A percentile compares a stretch with the other conserved stretches of the same genome.
These are phyloP conservation scores for Solanum hybrid DNA, from an alignment of 305 asterid genomes.

Conservation along the genomic window DNA sequence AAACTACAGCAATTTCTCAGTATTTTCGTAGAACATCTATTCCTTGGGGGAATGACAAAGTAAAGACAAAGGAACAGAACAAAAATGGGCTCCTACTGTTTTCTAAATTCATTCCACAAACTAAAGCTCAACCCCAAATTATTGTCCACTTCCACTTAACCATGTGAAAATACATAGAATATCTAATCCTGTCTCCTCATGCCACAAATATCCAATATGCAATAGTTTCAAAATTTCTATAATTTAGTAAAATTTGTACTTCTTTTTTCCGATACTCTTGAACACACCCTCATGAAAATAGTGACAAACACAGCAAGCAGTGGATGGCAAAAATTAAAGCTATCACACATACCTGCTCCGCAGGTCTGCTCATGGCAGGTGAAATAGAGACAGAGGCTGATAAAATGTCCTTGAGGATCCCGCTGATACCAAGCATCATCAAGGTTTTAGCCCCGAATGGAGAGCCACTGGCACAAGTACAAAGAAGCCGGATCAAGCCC, in stretches of 20 bases:
- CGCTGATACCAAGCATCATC: constrained; percentile 87
- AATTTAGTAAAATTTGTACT: not conserved
- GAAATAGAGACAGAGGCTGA: constrained; percentile 75
- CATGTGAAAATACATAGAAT: not conserved
- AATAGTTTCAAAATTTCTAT: not conserved
- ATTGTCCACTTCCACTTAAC: not conserved
- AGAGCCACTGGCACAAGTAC: constrained; percentile 90
- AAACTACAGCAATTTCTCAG: not conserved
- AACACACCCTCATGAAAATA: not conserved
- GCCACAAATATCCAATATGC: not conserved
- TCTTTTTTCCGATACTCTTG: not conserved
- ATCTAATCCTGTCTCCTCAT: not conserved
- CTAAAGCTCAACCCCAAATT: not conserved
- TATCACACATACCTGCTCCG: constrained; percentile 71
- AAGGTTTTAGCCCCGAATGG: constrained; percentile 78
- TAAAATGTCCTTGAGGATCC: constrained; percentile 81
- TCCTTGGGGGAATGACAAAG: not conserved
- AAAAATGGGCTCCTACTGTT: not conserved
- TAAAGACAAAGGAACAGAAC: not conserved
- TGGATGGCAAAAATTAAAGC: not conserved
- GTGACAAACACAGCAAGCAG: not conserved
- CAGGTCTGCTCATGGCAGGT: constrained; percentile 86
- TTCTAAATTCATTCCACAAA: not conserved
- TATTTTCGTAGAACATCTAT: not conserved
- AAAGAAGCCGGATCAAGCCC: constrained; percentile 95